Evolutionary conservation across 345 rosid species (phyloP), one percentile per base, ranked within the genome.

Genomic region (Populus pruinosa): DNA sequence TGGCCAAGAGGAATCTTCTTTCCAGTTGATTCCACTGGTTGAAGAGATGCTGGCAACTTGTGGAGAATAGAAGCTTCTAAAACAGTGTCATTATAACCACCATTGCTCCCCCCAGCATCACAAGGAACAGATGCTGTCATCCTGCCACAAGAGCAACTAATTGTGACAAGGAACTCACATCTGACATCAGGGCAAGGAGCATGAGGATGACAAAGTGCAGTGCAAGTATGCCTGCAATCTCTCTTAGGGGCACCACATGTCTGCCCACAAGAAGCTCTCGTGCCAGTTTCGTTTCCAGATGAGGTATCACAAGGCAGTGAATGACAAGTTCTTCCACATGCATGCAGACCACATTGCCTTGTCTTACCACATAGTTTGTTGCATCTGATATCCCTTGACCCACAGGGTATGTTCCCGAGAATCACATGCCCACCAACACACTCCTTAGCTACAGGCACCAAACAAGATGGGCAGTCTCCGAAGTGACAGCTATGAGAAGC

Each of bases 391-490:
- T 93, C 95, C 77, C 88, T 93, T 71, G 97, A 91, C 8, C 97
- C 99, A 85, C 99, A 96, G 49, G 97, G 97, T 81, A 96, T 89
- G 86, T 96, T 96, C 82, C 98, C 86, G 35, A 96, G 94, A 84
- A 96, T 88, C 82, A 93, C 97, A 79, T 93, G 99, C 27, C 98
- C 97, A 68, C 97, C 99, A 62, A 90, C 86, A 53, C 99, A 93
- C 79, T 92, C 94, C 85, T 94, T 96, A 59, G 94, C 96, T 64
- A 92, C 86, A 36, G 97, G 98, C 39, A 90, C 90, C 18, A 98
- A 90, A 82, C 99, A 96, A 70, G 99, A 93, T 17, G 97, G 98
- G 83, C 99, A 96, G 73, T 96, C 98, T 44, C 98, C 98, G 82
- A 92, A 91, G 86, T 96, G 99, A 83, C 97, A 96, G 83, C 92